Evolutionary conservation across 1,284 basidiomycete species (phyloP).

Genomic region (Tilletiaria anomala): DNA sequence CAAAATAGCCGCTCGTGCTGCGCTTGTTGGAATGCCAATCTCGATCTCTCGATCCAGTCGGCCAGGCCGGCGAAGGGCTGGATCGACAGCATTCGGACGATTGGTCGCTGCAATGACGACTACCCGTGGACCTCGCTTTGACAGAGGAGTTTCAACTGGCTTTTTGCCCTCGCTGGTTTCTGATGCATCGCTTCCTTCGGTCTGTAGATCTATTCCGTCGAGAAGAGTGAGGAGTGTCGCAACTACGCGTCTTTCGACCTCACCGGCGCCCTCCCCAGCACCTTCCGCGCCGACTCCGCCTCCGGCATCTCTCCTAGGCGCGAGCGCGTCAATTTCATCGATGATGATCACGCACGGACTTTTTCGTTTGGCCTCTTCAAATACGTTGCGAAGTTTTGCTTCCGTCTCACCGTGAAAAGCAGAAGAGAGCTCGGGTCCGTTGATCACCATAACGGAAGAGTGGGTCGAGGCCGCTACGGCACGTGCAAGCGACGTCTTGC

Average conservation of each 20-base stretch:
- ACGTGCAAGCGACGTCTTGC: slow-evolving; percentile 37
- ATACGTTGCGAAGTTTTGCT: slow-evolving; percentile 71
- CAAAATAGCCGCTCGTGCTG: slow-evolving; percentile 68
- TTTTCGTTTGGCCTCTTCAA: slow-evolving; percentile 62
- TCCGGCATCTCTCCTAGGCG: slow-evolving; percentile 72
- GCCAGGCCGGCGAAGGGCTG: slow-evolving; percentile 80
- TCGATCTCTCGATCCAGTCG: slow-evolving; percentile 94
- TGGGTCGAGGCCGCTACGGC: slow-evolving; percentile 27
- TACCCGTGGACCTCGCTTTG: no score
- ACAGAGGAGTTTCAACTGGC: not conserved
- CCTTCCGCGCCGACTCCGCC: slow-evolving; percentile 77
- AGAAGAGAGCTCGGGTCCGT: slow-evolving; percentile 84
- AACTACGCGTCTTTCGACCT: slow-evolving; percentile 89
- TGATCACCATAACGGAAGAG: slow-evolving; percentile 47
- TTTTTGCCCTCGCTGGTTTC: slow-evolving; percentile 2
- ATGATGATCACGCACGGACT: slow-evolving; percentile 75
- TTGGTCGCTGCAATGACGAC: slow-evolving; percentile 96
- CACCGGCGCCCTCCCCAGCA: slow-evolving; percentile 39
- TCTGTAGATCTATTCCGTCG: slow-evolving; percentile 69
- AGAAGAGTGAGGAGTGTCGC: slow-evolving; percentile 86
- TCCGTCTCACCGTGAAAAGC: slow-evolving; percentile 96
- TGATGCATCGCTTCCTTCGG: slow-evolving; percentile 28
- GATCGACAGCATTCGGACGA: slow-evolving; percentile 90
- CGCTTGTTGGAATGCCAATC: slow-evolving; percentile 79
- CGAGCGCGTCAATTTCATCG: slow-evolving; percentile 91